Conservation (phyloP, 495 filamentous ascomycete genomes). For the Letharia lupina region DNA sequence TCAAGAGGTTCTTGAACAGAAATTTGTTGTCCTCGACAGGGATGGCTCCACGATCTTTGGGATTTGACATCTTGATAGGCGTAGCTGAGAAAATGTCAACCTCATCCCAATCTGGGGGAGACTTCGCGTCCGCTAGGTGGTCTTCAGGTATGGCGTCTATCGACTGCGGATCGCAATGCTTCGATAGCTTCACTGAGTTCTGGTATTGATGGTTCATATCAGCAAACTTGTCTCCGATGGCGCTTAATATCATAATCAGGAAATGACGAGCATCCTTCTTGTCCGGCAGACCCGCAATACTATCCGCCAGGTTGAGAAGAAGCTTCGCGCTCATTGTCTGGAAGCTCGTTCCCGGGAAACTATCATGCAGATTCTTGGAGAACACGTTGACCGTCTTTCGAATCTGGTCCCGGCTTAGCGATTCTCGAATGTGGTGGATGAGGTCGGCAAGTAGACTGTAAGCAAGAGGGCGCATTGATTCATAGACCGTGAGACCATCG, state of each 20-base stretch:
- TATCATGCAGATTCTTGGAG: slow-evolving; percentile 90
- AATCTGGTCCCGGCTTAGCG: slow-evolving; percentile 77
- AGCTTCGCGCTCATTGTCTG: slow-evolving; percentile 99
- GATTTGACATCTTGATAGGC: slow-evolving; percentile 91
- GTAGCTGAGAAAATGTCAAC: slow-evolving; percentile 95
- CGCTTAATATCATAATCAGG: slow-evolving; percentile 92
- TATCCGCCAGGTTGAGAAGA: slow-evolving; percentile 93
- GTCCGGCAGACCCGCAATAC: slow-evolving; percentile 82
- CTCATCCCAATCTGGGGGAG: slow-evolving; percentile 88
- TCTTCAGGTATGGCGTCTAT: slow-evolving; percentile 65
- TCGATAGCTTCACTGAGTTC: slow-evolving; percentile 88
- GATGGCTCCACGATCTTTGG: slow-evolving; percentile 81
- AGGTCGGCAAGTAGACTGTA: slow-evolving; percentile 98
- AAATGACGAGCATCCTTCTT: slow-evolving; percentile 93
- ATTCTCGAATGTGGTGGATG: slow-evolving; percentile 92
- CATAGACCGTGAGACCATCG: slow-evolving; percentile 92
- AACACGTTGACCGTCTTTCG: slow-evolving; percentile 92
- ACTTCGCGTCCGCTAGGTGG: slow-evolving; percentile 71
- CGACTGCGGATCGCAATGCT: slow-evolving; percentile 54
- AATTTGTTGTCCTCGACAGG: slow-evolving; percentile 98
- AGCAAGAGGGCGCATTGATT: slow-evolving; percentile 88
- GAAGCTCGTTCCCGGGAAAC: slow-evolving; percentile 95
- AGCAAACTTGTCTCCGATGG: slow-evolving; percentile 96
- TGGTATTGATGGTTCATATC: slow-evolving; percentile 94
- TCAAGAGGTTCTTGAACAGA: slow-evolving; percentile 95